Percentiles rank a stretch among this genome's conserved stretches.
phyloP scores from a whole-genome alignment of 2,329 filamentous ascomycete species.

The Fonsecaea monophora region DNA sequence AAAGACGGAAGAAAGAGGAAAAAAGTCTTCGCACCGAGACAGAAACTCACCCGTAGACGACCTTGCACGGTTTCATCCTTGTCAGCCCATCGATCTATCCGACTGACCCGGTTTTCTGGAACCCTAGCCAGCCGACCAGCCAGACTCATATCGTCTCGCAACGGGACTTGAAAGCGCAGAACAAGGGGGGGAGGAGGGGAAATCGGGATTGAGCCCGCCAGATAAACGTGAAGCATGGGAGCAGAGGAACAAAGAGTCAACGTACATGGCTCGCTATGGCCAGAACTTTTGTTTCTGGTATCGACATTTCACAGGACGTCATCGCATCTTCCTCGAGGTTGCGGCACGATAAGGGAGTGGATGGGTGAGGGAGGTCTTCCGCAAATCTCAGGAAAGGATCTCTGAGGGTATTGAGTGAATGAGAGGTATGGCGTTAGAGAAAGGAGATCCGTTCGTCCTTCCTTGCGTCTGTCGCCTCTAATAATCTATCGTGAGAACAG shows the following conservation, averaged over 20 bases:
- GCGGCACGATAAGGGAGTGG: no score
- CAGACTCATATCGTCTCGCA: background rate
- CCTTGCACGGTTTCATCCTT: background rate
- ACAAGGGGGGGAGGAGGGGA: background rate
- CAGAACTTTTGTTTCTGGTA: conserved; percentile 73
- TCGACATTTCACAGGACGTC: conserved; percentile 30
- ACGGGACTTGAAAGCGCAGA: background rate
- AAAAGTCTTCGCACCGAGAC: background rate
- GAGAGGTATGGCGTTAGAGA: background rate
- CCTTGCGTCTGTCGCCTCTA: background rate
- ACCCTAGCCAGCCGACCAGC: background rate
- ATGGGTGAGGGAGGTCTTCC: background rate
- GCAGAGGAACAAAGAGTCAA: conserved; percentile 35
- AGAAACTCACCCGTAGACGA: conserved; percentile 13
- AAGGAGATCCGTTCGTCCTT: background rate
- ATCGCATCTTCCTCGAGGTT: conserved; percentile 1
- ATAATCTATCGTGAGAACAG: background rate
- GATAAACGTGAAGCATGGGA: conserved; percentile 10
- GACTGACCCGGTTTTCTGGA: background rate
- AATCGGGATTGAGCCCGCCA: background rate
- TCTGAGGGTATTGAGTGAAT: background rate
- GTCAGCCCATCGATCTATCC: background rate
- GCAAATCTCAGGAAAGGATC: background rate
- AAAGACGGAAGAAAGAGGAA: background rate
- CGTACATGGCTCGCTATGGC: conserved; percentile 95